Evolutionary conservation across 208 protist species (phyloP).

Genomic region (Trypanosoma vivax): DNA sequence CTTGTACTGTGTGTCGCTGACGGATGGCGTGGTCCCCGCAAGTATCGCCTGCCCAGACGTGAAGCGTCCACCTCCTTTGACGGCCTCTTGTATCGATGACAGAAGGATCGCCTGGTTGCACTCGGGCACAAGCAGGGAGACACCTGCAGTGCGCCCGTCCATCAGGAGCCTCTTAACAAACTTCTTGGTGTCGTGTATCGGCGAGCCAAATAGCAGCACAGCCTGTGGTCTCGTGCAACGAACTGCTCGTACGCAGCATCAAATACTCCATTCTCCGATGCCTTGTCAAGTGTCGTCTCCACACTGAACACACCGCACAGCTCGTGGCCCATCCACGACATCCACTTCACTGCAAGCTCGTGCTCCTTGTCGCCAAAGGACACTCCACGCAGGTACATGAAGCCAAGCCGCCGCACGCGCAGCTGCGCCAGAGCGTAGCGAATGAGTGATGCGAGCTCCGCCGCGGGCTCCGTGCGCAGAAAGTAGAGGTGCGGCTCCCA

Average conservation of each 20-base stretch:
- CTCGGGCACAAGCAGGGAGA: constrained; percentile 11
- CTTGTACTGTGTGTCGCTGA: too few species aligned
- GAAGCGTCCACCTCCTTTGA: background rate
- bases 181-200: background rate
- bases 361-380: background rate
- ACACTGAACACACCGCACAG: constrained; percentile 18
- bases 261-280: constrained; percentile 4
- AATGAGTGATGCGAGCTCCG: constrained; percentile 33
- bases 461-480: constrained; percentile 25
- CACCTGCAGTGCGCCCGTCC: constrained; percentile 5
- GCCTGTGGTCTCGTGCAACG: constrained; percentile 12
- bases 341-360: constrained; percentile 1
- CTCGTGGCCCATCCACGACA: constrained; percentile 17
- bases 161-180: constrained; percentile 12
- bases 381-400: constrained; percentile 13
- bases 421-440: constrained; percentile 19
- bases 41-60: too few species aligned
- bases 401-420: constrained; percentile 24
- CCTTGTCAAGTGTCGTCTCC: background rate
- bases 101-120: background rate
- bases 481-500: constrained; percentile 36
- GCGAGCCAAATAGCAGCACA: constrained; percentile 13
- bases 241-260: constrained; percentile 12
- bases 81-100: background rate
- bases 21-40: too few species aligned